These are phyloP conservation scores for Tuber aestivum DNA, from an alignment of 495 filamentous ascomycete species.

Conservation along the genomic window DNA sequence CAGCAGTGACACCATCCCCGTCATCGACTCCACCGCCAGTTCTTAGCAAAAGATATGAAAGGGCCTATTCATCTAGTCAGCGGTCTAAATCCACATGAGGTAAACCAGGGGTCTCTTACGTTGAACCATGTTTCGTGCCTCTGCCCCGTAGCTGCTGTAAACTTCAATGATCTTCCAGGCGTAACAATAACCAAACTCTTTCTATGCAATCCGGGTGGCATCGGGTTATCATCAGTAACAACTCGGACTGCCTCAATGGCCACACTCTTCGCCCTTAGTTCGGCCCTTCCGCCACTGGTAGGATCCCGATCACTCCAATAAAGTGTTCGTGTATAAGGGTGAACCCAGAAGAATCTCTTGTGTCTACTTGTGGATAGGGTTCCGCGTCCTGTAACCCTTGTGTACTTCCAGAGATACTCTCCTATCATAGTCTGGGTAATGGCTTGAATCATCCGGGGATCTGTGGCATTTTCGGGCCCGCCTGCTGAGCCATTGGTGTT, in stretches of 20 bases:
- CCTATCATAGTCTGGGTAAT: conserved; percentile 99
- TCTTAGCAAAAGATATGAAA: conserved; percentile 83
- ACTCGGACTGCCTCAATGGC: conserved; percentile 88
- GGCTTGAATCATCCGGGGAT: conserved; percentile 97
- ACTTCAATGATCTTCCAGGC: conserved; percentile 78
- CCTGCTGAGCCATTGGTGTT: conserved; percentile 17
- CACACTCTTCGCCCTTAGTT: conserved; percentile 88
- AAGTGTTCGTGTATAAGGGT: conserved; percentile 91
- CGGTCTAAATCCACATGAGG: neutral
- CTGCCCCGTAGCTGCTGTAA: conserved; percentile 88
- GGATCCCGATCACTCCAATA: conserved; percentile 97
- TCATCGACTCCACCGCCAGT: conserved; percentile 57
- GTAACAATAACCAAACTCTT: conserved; percentile 88
- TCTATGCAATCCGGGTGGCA: conserved; percentile 86
- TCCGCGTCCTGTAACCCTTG: conserved; percentile 76
- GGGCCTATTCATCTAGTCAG: conserved; percentile 48
- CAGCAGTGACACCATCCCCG: conserved; percentile 49
- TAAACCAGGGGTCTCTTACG: conserved; percentile 18
- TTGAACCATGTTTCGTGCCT: conserved; percentile 99
- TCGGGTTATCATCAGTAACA: conserved; percentile 91
- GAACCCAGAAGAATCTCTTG: conserved; percentile 96
- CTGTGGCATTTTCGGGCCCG: conserved; percentile 55
- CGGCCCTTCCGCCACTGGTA: conserved; percentile 62
- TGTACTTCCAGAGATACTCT: conserved; percentile 98
- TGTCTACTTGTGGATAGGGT: conserved; percentile 84